phyloP scores from a whole-genome alignment of 768 basidiomycete genomes.

The Fistulinella prunicolor region DNA sequence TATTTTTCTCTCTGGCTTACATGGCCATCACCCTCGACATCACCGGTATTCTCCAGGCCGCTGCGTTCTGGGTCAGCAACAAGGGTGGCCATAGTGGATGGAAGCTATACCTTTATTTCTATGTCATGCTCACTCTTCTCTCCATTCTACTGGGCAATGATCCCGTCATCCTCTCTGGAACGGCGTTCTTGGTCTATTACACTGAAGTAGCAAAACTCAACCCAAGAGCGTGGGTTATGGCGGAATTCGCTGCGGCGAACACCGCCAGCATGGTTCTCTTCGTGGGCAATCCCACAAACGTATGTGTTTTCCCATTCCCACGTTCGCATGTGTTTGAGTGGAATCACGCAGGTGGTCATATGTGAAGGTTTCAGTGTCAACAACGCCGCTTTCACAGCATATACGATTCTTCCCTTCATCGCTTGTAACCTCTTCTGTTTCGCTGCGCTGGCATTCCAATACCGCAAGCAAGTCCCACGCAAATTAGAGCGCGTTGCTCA shows the following conservation, averaged over 20 bases:
- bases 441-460: conserved; percentile 56
- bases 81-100: conserved; percentile 71
- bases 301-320: conserved; percentile 8
- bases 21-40: conserved; percentile 89
- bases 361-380: conserved; percentile 82
- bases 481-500: conserved; percentile 36
- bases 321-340: background rate
- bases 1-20: conserved; percentile 91
- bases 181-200: conserved; percentile 87
- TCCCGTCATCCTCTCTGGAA: conserved; percentile 89
- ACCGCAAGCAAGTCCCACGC: conserved; percentile 52
- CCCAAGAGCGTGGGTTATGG: conserved; percentile 66
- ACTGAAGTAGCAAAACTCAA: conserved; percentile 55
- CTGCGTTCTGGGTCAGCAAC: conserved; percentile 87
- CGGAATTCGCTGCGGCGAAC: conserved; percentile 78
- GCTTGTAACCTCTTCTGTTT: conserved; percentile 64
- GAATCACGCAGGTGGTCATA: conserved; percentile 54
- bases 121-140: conserved; percentile 72
- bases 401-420: conserved; percentile 79
- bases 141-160: conserved; percentile 90
- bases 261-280: conserved; percentile 74
- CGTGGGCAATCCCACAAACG: conserved; percentile 91
- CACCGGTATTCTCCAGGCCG: conserved; percentile 81
- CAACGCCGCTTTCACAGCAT: conserved; percentile 76
- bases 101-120: conserved; percentile 77